A percentile compares a stretch with the other conserved stretches of the same genome.
These are phyloP conservation scores for Psophocarpus tetragonolobus DNA, from an alignment of 306 rosid genomes.

Conservation along the genomic window DNA sequence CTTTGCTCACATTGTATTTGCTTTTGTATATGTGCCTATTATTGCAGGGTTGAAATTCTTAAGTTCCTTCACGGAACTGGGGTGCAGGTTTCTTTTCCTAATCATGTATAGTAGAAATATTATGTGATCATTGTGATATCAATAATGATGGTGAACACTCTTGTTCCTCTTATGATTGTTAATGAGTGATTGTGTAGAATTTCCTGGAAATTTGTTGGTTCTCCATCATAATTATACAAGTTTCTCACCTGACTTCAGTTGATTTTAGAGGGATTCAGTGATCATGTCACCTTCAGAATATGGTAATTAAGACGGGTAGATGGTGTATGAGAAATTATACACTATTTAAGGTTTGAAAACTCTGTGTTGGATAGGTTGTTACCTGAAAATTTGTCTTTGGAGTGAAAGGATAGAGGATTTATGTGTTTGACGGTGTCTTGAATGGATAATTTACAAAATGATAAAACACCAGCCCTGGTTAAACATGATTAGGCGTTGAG, in stretches of 20 bases:
- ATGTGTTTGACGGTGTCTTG: background rate
- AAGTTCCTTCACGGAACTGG: slow-evolving; percentile 31
- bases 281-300: slow-evolving; percentile 20
- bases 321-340: background rate
- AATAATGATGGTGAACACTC: background rate
- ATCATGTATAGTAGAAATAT: background rate
- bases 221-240: slow-evolving; percentile 23
- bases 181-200: slow-evolving; percentile 15
- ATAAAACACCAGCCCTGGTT: background rate
- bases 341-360: background rate
- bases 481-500: slow-evolving; percentile 19
- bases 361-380: background rate
- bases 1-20: background rate
- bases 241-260: slow-evolving; percentile 23
- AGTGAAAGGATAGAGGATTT: slow-evolving; percentile 6
- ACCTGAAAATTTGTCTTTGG: slow-evolving; percentile 4
- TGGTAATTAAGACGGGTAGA: background rate
- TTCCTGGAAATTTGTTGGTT: background rate
- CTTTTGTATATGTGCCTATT: slow-evolving; percentile 11
- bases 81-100: slow-evolving; percentile 23
- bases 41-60: slow-evolving; percentile 29
- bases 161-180: slow-evolving; percentile 7
- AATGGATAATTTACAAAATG: background rate
- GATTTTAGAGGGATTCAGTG: slow-evolving; percentile 21
- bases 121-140: slow-evolving; percentile 9